Evolutionary conservation across 257 asterid species (phyloP).

Genomic region (Solanum habrochaites): DNA sequence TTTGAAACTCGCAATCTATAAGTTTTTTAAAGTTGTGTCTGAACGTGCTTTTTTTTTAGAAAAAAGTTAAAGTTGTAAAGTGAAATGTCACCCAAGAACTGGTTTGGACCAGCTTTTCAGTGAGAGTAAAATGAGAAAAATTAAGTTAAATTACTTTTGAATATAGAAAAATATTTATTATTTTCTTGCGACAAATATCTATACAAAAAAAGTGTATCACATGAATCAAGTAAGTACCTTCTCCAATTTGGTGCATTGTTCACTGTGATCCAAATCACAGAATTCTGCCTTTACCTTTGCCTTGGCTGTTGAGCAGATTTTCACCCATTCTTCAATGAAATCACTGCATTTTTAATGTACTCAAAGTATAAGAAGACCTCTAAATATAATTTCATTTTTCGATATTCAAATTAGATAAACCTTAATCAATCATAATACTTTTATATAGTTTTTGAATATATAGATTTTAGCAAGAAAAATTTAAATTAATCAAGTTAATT

Average conservation of each 20-base stretch:
- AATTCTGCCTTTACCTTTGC: slow-evolving; percentile 42
- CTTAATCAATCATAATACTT: too few relatives aligned
- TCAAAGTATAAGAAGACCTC: background rate
- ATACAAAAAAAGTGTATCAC: background rate
- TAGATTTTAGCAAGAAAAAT: too few relatives aligned
- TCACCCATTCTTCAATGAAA: slow-evolving; percentile 89
- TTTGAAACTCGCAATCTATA: background rate
- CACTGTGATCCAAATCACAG: slow-evolving; percentile 27
- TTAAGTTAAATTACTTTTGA: too few relatives aligned
- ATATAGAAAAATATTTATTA: too few relatives aligned
- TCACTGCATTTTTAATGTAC: slow-evolving; percentile 28
- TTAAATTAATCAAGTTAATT: too few relatives aligned
- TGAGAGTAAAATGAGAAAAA: background rate
- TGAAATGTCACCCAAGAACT: too few relatives aligned
- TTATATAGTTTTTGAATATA: too few relatives aligned
- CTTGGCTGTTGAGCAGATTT: slow-evolving; percentile 58
- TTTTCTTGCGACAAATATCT: too few relatives aligned
- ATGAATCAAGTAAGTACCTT: slow-evolving; percentile 26
- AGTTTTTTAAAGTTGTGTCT: background rate
- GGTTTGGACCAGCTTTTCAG: background rate
- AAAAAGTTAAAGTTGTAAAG: background rate
- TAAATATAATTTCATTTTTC: background rate
- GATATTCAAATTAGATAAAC: too few relatives aligned
- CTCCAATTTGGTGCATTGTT: slow-evolving; percentile 51
- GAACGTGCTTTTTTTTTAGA: background rate